Base-by-base conservation (phyloP, 169 alveolate species). In the Cryptosporidium meleagridis region DNA sequence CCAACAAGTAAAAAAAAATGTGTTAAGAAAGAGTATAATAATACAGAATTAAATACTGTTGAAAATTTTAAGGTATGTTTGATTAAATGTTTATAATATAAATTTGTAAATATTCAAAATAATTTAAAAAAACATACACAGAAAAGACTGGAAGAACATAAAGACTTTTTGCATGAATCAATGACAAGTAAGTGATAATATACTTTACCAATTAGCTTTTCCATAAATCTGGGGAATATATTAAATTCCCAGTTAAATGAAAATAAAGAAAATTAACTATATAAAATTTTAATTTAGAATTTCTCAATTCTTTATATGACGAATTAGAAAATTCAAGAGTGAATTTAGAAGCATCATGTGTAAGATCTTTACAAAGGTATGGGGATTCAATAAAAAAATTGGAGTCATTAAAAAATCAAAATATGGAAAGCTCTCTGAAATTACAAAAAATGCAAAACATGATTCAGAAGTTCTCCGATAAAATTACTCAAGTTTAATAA, bases 271-370 rank as follows among this genome's bases (percentile, higher is more conserved):
- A 31, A 35, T 10, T 31, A 26, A 65, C 44, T 18, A 9, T 31
- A n/a, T 9, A 65, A 37, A 21, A 3, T 9, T 0, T 10, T 55
- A 55, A 3, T 55, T 55, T 8, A 80, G 89, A 65, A n/a, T 80
- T 80, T 35, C 65, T 80, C 21, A 80, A 80, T 62, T 62, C 89
- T 10, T 29, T 80, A 62, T 80, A 80, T 48, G 89, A 80, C 21
- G 89, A 80, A 35, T 21, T 80, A 39, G 89, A 80, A 52, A 80
- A 80, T 62, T 80, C 89, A 16, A 80, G 89, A 62, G 75, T 65
- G 23, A 59, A 65, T 44, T n/a, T 80, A 2, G 89, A 80, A 29
- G 37, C 75, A 18, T 80, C 89, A 1, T 80, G 89, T 35, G 61
- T 80, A 44, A 80, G 68, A 16, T 80, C 89, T 21, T 44, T 80